Percentiles rank a stretch among this genome's conserved stretches.
Evolutionary conservation across 2,329 filamentous ascomycete genomes (phyloP).

Genomic region (Ophiostoma ulmi): DNA sequence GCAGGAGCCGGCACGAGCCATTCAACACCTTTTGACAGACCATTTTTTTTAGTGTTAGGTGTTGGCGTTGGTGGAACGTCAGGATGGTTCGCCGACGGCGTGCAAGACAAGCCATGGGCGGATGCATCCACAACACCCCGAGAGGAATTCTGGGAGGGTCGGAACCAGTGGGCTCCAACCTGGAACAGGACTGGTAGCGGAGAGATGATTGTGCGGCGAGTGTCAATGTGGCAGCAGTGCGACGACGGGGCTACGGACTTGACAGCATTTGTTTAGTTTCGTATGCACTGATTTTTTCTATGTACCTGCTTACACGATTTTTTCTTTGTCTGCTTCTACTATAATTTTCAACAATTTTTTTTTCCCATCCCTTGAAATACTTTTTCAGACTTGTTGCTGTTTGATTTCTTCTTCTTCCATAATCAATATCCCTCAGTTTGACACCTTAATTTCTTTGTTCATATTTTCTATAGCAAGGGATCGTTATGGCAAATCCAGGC

Average conservation of each 20-base stretch:
- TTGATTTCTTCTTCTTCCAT: too few species aligned
- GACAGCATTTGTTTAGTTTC: neutral
- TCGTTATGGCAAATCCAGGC: neutral
- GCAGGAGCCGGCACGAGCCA: slow-evolving; percentile 14
- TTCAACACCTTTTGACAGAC: slow-evolving; percentile 46
- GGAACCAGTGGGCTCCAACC: slow-evolving; percentile 15
- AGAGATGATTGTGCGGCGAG: slow-evolving; percentile 24
- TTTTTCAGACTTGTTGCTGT: too few species aligned
- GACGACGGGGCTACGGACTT: slow-evolving; percentile 23
- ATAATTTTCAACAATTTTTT: too few species aligned
- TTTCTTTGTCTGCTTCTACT: too few species aligned
- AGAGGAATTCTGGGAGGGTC: slow-evolving; percentile 24
- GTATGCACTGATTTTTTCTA: neutral
- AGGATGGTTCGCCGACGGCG: slow-evolving; percentile 40
- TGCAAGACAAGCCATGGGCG: slow-evolving; percentile 25
- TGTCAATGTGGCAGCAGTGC: slow-evolving; percentile 27
- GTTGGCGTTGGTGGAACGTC: slow-evolving; percentile 47
- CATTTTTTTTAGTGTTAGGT: slow-evolving; percentile 48
- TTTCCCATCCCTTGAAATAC: too few species aligned
- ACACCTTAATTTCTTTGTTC: neutral
- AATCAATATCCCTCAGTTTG: neutral
- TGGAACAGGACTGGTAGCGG: slow-evolving; percentile 24
- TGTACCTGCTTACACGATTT: neutral
- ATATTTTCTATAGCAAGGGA: neutral
- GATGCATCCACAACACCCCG: slow-evolving; percentile 21